Conservation (phyloP, 257 asterid genomes). For the Petunia secreta region DNA sequence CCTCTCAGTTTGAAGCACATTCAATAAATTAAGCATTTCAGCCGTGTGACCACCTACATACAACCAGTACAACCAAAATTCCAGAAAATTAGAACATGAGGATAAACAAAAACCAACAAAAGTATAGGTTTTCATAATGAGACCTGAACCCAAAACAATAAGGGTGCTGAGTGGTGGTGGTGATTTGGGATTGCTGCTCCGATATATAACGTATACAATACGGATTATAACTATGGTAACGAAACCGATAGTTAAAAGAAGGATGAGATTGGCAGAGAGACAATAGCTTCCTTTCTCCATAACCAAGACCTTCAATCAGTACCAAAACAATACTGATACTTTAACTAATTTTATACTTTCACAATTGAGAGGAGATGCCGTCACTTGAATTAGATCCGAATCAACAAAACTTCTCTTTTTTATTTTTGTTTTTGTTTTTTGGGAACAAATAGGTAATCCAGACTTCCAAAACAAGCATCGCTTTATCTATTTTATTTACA, state of each 20-base stretch:
- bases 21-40: constrained; percentile 81
- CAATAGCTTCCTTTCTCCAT: constrained; percentile 42
- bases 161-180: constrained; percentile 57
- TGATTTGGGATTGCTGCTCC: constrained; percentile 48
- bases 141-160: constrained; percentile 82
- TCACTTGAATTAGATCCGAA: too few species aligned
- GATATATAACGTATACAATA: constrained; percentile 47
- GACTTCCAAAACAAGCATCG: too few species aligned
- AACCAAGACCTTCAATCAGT: background rate
- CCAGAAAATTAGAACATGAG: background rate
- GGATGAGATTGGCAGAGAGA: constrained; percentile 24
- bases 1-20: constrained; percentile 65
- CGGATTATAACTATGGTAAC: constrained; percentile 49
- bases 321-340: too few species aligned
- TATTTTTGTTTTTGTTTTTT: too few species aligned
- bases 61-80: constrained; percentile 3
- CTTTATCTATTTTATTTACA: too few species aligned
- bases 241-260: constrained; percentile 41
- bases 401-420: too few species aligned
- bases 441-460: too few species aligned
- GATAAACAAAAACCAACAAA: background rate
- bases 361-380: too few species aligned
- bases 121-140: too few species aligned
- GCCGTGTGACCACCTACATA: constrained; percentile 94
- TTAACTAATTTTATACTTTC: too few species aligned